A percentile compares a stretch with the other conserved stretches of the same genome.
Conservation (phyloP, 495 filamentous ascomycete species). For the Talaromyces trachyspermus region DNA sequence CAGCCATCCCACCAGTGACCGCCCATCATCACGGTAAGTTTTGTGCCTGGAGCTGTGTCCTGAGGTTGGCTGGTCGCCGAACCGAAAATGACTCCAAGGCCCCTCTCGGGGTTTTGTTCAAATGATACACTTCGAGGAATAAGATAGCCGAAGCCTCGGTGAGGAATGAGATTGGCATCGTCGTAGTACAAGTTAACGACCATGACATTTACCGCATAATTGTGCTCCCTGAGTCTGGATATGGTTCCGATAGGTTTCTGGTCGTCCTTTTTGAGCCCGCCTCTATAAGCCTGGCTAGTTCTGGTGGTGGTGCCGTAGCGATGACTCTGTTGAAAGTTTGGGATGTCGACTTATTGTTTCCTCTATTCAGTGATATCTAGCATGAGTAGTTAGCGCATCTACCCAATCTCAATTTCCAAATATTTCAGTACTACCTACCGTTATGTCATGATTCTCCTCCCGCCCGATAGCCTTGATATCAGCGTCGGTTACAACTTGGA, state of each 20-base stretch:
- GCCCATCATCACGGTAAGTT: constrained; percentile 90
- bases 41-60: constrained; percentile 59
- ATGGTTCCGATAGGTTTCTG: constrained; percentile 18
- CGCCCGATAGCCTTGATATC: constrained; percentile 28
- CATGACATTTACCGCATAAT: constrained; percentile 72
- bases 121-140: constrained; percentile 63
- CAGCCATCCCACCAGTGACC: constrained; percentile 83
- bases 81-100: constrained; percentile 89
- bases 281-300: constrained; percentile 20
- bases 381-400: neutral
- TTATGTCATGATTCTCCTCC: constrained; percentile 8
- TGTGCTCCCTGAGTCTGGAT: constrained; percentile 34
- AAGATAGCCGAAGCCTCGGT: constrained; percentile 82
- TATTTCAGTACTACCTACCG: constrained; percentile 16
- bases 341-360: constrained; percentile 7
- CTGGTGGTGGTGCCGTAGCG: constrained; percentile 54
- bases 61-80: constrained; percentile 53
- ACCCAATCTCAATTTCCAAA: neutral
- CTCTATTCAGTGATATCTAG: constrained; percentile 19
- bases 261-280: constrained; percentile 7
- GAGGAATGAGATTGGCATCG: constrained; percentile 52
- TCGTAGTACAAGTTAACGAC: constrained; percentile 85
- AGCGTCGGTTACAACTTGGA: constrained; percentile 43
- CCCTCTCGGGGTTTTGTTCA: constrained; percentile 72
- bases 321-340: constrained; percentile 56